A percentile compares a stretch with the other conserved stretches of the same genome.
Evolutionary conservation across 768 basidiomycete genomes (phyloP).

Genomic region (Trametes cubensis): DNA sequence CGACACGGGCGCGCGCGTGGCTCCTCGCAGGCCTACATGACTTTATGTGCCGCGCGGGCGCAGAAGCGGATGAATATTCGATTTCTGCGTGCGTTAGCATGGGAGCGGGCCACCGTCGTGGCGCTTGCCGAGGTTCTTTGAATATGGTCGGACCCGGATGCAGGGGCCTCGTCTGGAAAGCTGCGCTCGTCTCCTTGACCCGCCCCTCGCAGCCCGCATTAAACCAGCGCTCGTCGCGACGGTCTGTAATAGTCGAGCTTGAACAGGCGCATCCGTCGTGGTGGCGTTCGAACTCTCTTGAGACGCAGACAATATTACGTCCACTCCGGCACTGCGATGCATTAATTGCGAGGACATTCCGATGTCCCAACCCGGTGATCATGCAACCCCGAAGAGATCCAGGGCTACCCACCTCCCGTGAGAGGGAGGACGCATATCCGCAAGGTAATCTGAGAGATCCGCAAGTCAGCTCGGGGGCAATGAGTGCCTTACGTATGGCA

Average conservation of each 20-base stretch:
- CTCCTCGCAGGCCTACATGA: background rate
- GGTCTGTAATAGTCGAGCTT: no score
- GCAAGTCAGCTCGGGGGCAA: background rate
- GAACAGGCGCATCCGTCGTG: no score
- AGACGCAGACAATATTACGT: no score
- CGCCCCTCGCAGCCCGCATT: background rate
- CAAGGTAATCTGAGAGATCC: conserved; percentile 4
- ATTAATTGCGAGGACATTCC: background rate
- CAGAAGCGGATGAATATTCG: conserved; percentile 3
- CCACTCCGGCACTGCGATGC: no score
- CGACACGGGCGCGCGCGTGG: background rate
- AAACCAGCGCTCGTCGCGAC: no score
- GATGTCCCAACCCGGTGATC: background rate
- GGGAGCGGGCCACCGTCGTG: conserved; percentile 7
- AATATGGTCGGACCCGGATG: background rate
- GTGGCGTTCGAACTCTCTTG: no score
- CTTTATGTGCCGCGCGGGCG: conserved; percentile 9
- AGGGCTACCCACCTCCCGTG: background rate
- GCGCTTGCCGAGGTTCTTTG: conserved; percentile 3
- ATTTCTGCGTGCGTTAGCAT: conserved; percentile 6
- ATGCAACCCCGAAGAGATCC: background rate
- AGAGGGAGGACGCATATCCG: conserved; percentile 1
- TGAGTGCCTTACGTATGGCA: background rate
- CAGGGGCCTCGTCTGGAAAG: background rate
- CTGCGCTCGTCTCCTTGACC: background rate